Conservation (phyloP, 176 grass and related monocot genomes). For the Panicum miliaceum region DNA sequence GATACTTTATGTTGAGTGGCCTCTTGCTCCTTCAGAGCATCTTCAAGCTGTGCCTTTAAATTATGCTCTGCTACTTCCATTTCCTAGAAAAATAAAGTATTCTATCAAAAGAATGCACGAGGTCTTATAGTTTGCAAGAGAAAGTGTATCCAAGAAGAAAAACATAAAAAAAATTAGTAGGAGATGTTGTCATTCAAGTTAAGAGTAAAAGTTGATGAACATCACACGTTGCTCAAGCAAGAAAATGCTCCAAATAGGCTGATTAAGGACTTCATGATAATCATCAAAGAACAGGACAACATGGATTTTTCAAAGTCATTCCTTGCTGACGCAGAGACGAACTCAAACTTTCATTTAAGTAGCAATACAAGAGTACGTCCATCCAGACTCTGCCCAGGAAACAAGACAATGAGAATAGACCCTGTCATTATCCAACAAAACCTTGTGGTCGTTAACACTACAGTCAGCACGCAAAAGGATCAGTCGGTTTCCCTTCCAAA, state of each 20-base stretch:
- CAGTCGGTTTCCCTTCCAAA: too few species aligned
- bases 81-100: slow-evolving; percentile 51
- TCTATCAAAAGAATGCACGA: neutral
- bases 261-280: neutral
- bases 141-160: neutral
- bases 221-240: neutral
- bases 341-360: neutral
- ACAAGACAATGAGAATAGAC: too few species aligned
- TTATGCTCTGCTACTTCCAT: slow-evolving; percentile 57
- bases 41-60: slow-evolving; percentile 73
- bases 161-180: neutral
- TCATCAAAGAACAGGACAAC: neutral
- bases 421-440: too few species aligned
- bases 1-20: slow-evolving; percentile 53
- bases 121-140: neutral
- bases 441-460: too few species aligned
- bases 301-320: neutral
- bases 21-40: slow-evolving; percentile 55
- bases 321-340: neutral
- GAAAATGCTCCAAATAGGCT: neutral
- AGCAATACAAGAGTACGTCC: neutral
- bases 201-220: neutral
- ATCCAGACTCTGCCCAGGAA: too few species aligned
- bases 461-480: too few species aligned
- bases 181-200: neutral